These are phyloP conservation scores for Ceratocystis cacaofunesta DNA, from an alignment of 2,329 filamentous ascomycete species.

Conservation along the genomic window DNA sequence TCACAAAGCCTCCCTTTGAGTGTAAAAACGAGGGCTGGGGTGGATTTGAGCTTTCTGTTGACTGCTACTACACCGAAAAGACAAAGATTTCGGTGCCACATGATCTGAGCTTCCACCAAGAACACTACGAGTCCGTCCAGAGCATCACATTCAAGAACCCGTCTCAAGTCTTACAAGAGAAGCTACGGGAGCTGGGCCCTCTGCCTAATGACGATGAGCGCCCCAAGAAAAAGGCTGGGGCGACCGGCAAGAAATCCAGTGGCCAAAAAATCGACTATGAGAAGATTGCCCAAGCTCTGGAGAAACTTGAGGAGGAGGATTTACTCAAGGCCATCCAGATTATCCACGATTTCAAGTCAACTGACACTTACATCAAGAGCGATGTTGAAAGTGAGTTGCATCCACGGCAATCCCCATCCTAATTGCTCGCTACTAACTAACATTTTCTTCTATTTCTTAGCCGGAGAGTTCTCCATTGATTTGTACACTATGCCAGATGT, in stretches of 20 bases:
- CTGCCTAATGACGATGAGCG: slow-evolving; percentile 60
- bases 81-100: slow-evolving; percentile 67
- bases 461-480: slow-evolving; percentile 96
- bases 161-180: slow-evolving; percentile 64
- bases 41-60: slow-evolving; percentile 90
- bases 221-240: slow-evolving; percentile 45
- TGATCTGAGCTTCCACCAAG: slow-evolving; percentile 78
- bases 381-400: slow-evolving; percentile 71
- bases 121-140: slow-evolving; percentile 72
- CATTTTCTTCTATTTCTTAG: slow-evolving; percentile 27
- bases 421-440: slow-evolving; percentile 12
- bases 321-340: slow-evolving; percentile 89
- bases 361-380: slow-evolving; percentile 92
- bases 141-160: slow-evolving; percentile 81
- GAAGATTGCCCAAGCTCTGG: slow-evolving; percentile 83
- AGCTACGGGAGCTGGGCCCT: slow-evolving; percentile 70
- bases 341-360: slow-evolving; percentile 91
- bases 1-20: slow-evolving; percentile 72
- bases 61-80: slow-evolving; percentile 72
- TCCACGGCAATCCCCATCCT: not conserved
- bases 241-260: slow-evolving; percentile 60
- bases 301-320: slow-evolving; percentile 84
- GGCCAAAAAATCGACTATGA: slow-evolving; percentile 70
- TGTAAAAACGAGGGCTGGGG: slow-evolving; percentile 96
- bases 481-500: slow-evolving; percentile 89